phyloP scores from a whole-genome alignment of 2,329 filamentous ascomycete genomes.

The Microsporum canis region DNA sequence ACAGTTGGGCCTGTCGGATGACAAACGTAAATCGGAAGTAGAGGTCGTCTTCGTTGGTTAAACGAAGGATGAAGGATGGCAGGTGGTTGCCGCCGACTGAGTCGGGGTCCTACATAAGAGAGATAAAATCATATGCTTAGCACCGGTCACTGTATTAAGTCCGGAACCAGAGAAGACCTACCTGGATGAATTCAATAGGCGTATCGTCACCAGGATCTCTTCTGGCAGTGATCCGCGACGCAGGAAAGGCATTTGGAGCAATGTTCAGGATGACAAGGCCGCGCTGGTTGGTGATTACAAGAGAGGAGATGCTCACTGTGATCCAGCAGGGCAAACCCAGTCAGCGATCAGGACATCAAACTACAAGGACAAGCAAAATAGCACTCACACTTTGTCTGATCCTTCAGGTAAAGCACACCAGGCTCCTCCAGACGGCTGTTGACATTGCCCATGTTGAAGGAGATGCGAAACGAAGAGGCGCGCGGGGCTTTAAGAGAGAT shows the following conservation, averaged over 20 bases:
- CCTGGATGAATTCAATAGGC: conserved; percentile 85
- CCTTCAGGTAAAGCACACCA: conserved; percentile 70
- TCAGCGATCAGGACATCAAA: conserved; percentile 10
- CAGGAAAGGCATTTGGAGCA: conserved; percentile 76
- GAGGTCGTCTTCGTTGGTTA: conserved; percentile 84
- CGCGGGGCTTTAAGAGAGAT: neutral
- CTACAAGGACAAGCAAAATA: neutral
- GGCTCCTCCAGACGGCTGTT: conserved; percentile 74
- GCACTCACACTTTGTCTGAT: conserved; percentile 76
- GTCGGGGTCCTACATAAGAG: conserved; percentile 60
- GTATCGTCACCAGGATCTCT: conserved; percentile 61
- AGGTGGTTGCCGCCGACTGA: conserved; percentile 21
- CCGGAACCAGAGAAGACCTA: conserved; percentile 33
- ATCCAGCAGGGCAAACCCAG: conserved; percentile 9
- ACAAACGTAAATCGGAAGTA: conserved; percentile 88
- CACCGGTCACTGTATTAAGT: neutral
- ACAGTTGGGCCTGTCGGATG: conserved; percentile 46
- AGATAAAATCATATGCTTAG: neutral
- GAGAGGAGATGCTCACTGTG: conserved; percentile 73
- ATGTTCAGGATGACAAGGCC: conserved; percentile 67
- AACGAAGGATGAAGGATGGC: conserved; percentile 72
- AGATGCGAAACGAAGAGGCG: neutral
- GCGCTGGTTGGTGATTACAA: conserved; percentile 68
- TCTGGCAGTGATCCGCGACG: conserved; percentile 61
- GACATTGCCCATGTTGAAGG: conserved; percentile 72